Conservation (phyloP, 495 filamentous ascomycete genomes). For the Penicillium malachiteum region DNA sequence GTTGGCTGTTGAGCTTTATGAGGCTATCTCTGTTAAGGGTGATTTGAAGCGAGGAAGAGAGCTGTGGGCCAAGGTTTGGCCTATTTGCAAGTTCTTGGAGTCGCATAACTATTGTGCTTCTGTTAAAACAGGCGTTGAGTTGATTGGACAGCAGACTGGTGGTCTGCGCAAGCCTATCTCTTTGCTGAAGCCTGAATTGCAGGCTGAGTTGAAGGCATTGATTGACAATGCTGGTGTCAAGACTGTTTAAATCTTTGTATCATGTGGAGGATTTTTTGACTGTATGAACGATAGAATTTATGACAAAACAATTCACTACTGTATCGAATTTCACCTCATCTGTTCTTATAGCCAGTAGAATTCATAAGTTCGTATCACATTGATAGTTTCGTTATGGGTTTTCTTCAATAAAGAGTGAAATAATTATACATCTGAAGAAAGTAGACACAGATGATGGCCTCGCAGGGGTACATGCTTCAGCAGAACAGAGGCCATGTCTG, state of each 20-base stretch:
- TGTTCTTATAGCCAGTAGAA: no score
- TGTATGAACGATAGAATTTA: not conserved
- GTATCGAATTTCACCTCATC: no score
- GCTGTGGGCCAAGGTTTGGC: constrained; percentile 35
- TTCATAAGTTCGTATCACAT: no score
- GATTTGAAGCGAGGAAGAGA: constrained; percentile 31
- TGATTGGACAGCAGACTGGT: constrained; percentile 32
- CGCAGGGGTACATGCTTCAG: no score
- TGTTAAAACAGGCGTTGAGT: constrained; percentile 38
- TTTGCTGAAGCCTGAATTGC: constrained; percentile 21
- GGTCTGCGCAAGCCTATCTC: constrained; percentile 36
- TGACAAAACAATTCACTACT: not conserved
- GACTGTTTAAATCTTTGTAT: constrained; percentile 20
- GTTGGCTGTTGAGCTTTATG: constrained; percentile 33
- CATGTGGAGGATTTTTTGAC: not conserved
- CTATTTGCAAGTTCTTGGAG: constrained; percentile 39
- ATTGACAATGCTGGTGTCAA: constrained; percentile 32
- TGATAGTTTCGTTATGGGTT: not conserved
- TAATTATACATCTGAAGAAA: no score
- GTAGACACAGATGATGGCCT: no score
- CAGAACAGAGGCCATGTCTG: constrained; percentile 35
- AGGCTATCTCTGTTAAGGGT: constrained; percentile 30
- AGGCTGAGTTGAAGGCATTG: constrained; percentile 29
- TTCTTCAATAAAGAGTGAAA: no score
- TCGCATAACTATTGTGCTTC: constrained; percentile 32